Evolutionary conservation across 495 filamentous ascomycete genomes (phyloP), one percentile per base, ranked within the genome.

Genomic region (Aspergillus carlsbadensis): DNA sequence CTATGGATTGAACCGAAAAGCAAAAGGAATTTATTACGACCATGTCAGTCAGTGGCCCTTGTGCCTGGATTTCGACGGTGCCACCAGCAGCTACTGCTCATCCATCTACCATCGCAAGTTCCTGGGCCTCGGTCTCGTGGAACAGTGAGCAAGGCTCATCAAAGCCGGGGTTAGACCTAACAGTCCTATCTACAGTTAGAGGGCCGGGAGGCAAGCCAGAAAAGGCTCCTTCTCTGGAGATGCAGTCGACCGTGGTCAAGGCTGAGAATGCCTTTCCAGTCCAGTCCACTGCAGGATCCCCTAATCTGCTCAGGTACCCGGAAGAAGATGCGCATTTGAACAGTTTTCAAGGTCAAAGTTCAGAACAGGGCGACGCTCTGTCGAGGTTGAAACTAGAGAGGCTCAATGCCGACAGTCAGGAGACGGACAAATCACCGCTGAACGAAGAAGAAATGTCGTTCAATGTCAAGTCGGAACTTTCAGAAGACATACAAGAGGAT

Each of bases 21-120:
- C 15, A 35, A 26, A 18, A 52, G 5, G 20, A 35, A 26, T 17
- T 52, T 47, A 40, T 31, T 51, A 60, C 65, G 68, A 75, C 57
- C 66, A 76, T 76, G 73, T 76, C 73, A 66, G 62, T 72, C 66
- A 70, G 67, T 57, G 70, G 73, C 47, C 69, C 71, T 61, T 76
- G 73, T 64, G 67, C 70, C 56, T 76, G 73, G 73, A 56, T 73
- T 56, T 64, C 73, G 43, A 68, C 73, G 33, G 57, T 76, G 54
- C 65, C 71, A 49, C 67, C 73, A 39, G 64, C 71, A 53, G 59
- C 70, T 44, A 61, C 64, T 44, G 71, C 73, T 43, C 64, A 70
- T 58, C 56, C 74, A n/a, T 65, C 73, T 59, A 62, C 67, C 40
- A 67, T 72, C 44, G 60, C 65, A 42, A 70, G 64, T 58, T 65